These are phyloP conservation scores for Garcia nutans DNA, from an alignment of 345 rosid species.

Conservation along the genomic window DNA sequence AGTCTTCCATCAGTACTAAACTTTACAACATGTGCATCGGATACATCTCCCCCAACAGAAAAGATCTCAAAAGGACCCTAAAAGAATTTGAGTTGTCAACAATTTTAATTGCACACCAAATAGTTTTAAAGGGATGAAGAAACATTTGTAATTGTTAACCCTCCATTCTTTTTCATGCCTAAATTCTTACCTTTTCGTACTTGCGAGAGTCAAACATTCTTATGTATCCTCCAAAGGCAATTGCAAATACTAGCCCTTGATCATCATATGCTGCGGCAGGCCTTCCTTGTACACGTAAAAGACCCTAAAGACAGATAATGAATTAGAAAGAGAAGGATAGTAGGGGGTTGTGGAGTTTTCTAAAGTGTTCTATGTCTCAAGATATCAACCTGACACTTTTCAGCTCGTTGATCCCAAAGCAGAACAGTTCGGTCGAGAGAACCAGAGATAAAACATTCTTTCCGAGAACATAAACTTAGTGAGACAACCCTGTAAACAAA, in stretches of 20 bases:
- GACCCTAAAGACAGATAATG: constrained; percentile 21
- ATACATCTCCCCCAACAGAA: constrained; percentile 81
- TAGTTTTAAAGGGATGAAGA: neutral
- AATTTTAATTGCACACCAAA: constrained; percentile 15
- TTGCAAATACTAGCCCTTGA: constrained; percentile 84
- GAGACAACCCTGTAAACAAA: constrained; percentile 71
- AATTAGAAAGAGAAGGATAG: neutral
- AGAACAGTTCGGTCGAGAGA: constrained; percentile 96
- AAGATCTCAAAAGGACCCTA: constrained; percentile 91
- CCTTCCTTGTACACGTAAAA: constrained; percentile 57
- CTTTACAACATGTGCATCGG: constrained; percentile 84
- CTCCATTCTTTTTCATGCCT: constrained; percentile 2
- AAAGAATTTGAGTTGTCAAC: constrained; percentile 11
- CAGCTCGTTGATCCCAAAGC: constrained; percentile 97
- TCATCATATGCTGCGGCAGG: constrained; percentile 98
- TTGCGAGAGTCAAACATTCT: constrained; percentile 94
- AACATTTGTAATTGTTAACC: constrained; percentile 3
- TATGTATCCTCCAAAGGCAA: constrained; percentile 90
- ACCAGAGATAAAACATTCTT: constrained; percentile 87
- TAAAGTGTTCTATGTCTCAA: neutral
- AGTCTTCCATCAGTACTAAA: constrained; percentile 93
- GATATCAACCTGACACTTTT: constrained; percentile 80
- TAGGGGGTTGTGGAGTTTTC: neutral
- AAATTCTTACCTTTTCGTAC: constrained; percentile 72
- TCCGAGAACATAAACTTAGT: constrained; percentile 80